Evolutionary conservation across 805 yeast species (phyloP).

Genomic region (Phaffomyces antillensis): DNA sequence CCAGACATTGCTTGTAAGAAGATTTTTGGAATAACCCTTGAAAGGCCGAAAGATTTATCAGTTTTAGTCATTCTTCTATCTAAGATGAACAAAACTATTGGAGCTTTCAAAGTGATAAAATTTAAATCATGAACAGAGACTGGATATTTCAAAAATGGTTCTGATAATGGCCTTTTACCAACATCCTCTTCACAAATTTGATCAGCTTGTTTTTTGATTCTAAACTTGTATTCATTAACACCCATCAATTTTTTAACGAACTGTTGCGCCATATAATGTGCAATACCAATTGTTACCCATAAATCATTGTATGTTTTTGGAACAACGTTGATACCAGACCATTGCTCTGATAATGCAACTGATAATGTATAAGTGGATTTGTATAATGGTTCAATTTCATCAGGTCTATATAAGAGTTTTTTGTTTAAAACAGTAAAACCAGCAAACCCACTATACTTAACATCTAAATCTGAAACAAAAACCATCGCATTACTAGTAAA

Average conservation of each 20-base stretch:
- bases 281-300: constrained; percentile 86
- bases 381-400: constrained; percentile 72
- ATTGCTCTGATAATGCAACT: constrained; percentile 73
- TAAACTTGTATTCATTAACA: constrained; percentile 67
- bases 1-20: constrained; percentile 95
- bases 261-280: constrained; percentile 74
- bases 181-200: constrained; percentile 65
- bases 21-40: constrained; percentile 85
- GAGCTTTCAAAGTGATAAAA: constrained; percentile 75
- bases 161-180: constrained; percentile 75
- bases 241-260: constrained; percentile 73
- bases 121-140: constrained; percentile 52
- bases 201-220: constrained; percentile 59
- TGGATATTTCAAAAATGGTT: constrained; percentile 61
- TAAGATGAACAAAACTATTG: constrained; percentile 73
- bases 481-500: constrained; percentile 74
- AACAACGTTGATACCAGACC: constrained; percentile 89
- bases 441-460: constrained; percentile 55
- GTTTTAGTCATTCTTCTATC: constrained; percentile 95
- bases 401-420: constrained; percentile 60
- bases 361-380: constrained; percentile 60
- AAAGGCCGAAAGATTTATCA: constrained; percentile 86
- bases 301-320: constrained; percentile 73
- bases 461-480: constrained; percentile 54
- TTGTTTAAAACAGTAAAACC: constrained; percentile 63